Base-by-base conservation (phyloP, 2,329 filamentous ascomycete species). In the Aspergillus persii region DNA sequence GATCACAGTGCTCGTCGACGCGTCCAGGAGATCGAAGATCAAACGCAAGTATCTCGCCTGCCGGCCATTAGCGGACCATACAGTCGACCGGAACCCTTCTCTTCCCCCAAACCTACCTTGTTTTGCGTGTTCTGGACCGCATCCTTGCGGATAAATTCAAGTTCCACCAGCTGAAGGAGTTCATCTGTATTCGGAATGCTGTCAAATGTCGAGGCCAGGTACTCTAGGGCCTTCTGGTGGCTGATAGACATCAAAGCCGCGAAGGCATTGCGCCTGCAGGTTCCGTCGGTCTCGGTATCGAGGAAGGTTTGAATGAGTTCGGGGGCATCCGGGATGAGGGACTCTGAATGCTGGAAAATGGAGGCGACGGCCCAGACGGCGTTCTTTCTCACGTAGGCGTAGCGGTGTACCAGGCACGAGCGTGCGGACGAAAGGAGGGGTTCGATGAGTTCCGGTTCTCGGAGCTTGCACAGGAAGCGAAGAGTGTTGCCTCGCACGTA, bases 401-500 rank as follows among this genome's bases (percentile, higher is more conserved):
- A 95, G 65, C 95, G 88, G 77, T 99, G 93, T 76, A 97, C 93
- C 62, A 99, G 87, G 76, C 95, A 99, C 61, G 88, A 88, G 69
- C 95, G 89, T 51, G 93, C 92, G 15, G 95, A 96, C 46, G 94
- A 96, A 48, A 99, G 87, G 57, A 98, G 86, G 53, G 95, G 95
- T 78, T 99, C 95, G 67, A 99, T 93, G 63, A 99, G 87, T 79
- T 99, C 95, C 54, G 94, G 85, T 77, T 99, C 95, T 67, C 93
- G 89, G 62, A 99, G 85, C 81, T 99, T 99, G 84, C 90, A 95
- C 61, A 99, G 86, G 80, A 98, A 99, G 71, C 95, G 92, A 63
- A 99, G 83, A n/a, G 95, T 99, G 76, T 97, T 97, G 74, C 95
- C 95, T 67, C 95, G 88, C 67, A 99, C 93, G 79, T 96, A 99